Base-by-base conservation (phyloP, 441 rosid genomes). In the Euphorbia schlechtendalii region DNA sequence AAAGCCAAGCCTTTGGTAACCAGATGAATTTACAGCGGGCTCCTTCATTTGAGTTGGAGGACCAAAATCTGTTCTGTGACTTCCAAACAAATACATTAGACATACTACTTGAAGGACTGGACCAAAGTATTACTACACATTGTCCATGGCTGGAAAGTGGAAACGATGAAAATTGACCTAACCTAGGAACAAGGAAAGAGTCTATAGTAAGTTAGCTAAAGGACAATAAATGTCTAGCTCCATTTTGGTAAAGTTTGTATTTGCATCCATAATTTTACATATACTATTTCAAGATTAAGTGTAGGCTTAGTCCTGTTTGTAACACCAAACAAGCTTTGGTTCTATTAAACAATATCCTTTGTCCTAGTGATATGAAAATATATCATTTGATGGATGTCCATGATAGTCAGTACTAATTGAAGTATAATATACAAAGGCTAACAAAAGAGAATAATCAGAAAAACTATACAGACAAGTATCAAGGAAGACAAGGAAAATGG, bases 41-140 rank as follows among this genome's bases (percentile, higher is more conserved):
- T 41, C 64, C 71, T 69, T 5, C 71, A 12, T 61, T 48, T 60
- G 81, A 63, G 61, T 65, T 79, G 82, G 84, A 80, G 59, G 84
- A 76, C 41, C 76, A 68, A 15, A 68, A 63, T 53, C 70, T 55
- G 20, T 58, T 71, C 20, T 71, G 41, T 32, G 74, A 73, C 63
- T 59, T 72, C 25, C 59, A 68, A 45, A 71, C 74, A 25, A 67
- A 62, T 61, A 45, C 68, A 56, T 25, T 72, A 36, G 83, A 68
- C 40, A 68, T 74, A 71, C 69, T 67, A 41, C 68, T 80, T 36
- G 81, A 77, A 69, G 91, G 69, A 59, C 64, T 66, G 30, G 85
- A 82, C 66, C 69, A 41, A 45, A 84, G 77, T 55, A 62, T 71
- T 40, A 69, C 76, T 38, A 13, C 69, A 36, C 64, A 62, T 62